Evolutionary conservation across 306 rosid species (phyloP), one percentile per base, ranked within the genome.

Genomic region (Gleditsia sinensis): DNA sequence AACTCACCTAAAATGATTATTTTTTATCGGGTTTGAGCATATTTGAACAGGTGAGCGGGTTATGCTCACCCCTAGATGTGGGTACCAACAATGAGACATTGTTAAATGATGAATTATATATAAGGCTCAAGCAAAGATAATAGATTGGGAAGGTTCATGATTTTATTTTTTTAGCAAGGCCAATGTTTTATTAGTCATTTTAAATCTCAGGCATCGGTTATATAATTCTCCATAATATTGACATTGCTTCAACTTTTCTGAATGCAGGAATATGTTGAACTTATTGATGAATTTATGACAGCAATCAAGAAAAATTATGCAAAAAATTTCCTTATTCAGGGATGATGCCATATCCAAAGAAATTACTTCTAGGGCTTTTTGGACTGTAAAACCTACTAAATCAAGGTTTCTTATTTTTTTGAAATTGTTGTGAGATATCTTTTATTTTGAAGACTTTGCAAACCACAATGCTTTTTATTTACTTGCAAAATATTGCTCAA

Each of bases 51-150:
- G n/a, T n/a, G n/a, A n/a, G n/a, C n/a, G n/a, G n/a, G n/a, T n/a
- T n/a, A n/a, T n/a, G n/a, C n/a, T n/a, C n/a, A n/a, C n/a, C n/a
- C n/a, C n/a, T n/a, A n/a, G n/a, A n/a, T n/a, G n/a, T n/a, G 56
- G 98, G 97, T 58, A 94, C 98, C 72, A 94, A 94, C 95, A 94
- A 94, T 80, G 92, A 92, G 86, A 72, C 71, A 56, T 76, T 94
- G 82, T 76, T 94, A 89, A 81, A 92, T 16, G 96, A 94, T 36
- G 98, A 92, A 78, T 87, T 94, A 79, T 94, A 94, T 81, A 91
- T 94, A 12, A 97, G 98, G 34, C 96, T 94, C 71, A 90, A 80
- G 86, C 98, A 94, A 79, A 90, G 39, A 80, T 86, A 97, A 58
- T 95, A 82, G 69, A 91, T 95, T 28, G 98, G 98, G 28, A 87